These are phyloP conservation scores for Xerocomus brunneocitrinus DNA, from an alignment of 768 basidiomycete genomes.

Conservation along the genomic window DNA sequence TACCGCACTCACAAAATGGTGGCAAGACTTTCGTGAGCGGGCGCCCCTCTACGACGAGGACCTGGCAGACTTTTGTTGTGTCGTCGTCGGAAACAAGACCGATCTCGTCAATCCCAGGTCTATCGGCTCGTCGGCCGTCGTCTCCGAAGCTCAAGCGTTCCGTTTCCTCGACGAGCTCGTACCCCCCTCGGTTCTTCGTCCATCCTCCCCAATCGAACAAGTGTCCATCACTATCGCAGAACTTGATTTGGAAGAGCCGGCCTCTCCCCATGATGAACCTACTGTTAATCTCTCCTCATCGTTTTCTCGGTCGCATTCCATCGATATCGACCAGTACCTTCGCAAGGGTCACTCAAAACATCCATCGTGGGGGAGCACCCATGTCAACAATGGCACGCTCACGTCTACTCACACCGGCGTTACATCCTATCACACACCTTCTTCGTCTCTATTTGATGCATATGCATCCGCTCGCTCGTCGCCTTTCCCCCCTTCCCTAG, in stretches of 20 bases:
- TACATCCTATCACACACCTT: slow-evolving; percentile 72
- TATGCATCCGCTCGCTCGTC: slow-evolving; percentile 61
- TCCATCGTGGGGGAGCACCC: slow-evolving; percentile 44
- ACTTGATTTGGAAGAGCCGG: slow-evolving; percentile 12
- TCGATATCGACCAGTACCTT: slow-evolving; percentile 24
- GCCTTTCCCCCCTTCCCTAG: slow-evolving; percentile 38
- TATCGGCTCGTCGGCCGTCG: slow-evolving; percentile 15
- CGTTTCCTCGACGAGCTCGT: slow-evolving; percentile 56
- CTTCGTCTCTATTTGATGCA: slow-evolving; percentile 66
- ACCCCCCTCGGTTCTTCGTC: slow-evolving; percentile 30
- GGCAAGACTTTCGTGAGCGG: slow-evolving; percentile 65
- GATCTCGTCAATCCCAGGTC: slow-evolving; percentile 40
- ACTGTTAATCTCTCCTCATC: slow-evolving; percentile 21
- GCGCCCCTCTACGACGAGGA: slow-evolving; percentile 68
- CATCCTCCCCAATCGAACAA: slow-evolving; percentile 10
- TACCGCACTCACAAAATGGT: slow-evolving; percentile 63
- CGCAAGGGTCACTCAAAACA: slow-evolving; percentile 36
- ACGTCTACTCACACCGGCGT: slow-evolving; percentile 54
- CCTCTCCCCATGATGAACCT: background rate
- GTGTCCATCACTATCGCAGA: slow-evolving; percentile 12
- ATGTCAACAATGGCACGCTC: slow-evolving; percentile 45
- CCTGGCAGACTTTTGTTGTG: slow-evolving; percentile 59
- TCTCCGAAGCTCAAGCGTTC: slow-evolving; percentile 43
- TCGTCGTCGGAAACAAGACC: slow-evolving; percentile 74
- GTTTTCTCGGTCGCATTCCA: slow-evolving; percentile 15